Base-by-base conservation (phyloP, 192 early-diverging fungal genomes). In the Coemansia sp. region DNA sequence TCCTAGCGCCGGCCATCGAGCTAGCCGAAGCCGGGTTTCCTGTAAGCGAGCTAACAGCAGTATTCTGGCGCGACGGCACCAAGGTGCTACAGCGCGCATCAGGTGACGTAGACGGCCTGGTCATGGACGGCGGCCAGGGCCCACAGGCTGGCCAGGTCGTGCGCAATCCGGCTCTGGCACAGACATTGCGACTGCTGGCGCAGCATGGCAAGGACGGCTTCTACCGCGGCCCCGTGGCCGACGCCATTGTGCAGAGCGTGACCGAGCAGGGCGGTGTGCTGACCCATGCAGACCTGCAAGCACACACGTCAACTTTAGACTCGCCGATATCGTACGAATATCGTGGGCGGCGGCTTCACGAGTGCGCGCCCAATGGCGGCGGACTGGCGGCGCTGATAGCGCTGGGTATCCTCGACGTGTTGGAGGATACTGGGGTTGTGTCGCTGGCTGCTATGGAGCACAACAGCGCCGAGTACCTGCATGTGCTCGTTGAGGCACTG, bases 301-400 rank as follows among this genome's bases (percentile, higher is more conserved):
- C 38, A 3, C 90, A 92, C 49, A 45, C 41, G 4, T 74, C 76
- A 12, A 64, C 81, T 21, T 52, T 62, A 6, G 75, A 78, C 6
- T 70, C 70, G 39, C 87, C 90, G 0, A 81, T 86, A 39, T 84
- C 79, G 5, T 75, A 83, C 26, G 78, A 79, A 22, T 92, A 86
- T 58, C 67, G 79, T 21, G 80, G 70, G 10, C 38, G 78, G 32
- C 77, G 64, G 2, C 67, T 92, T 5, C 71, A 82, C 60, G 88
- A 92, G 65, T 84, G 83, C 46, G 81, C 86, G 28, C 90, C 90
- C 3, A 91, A 91, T 49, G 85, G 85, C 20, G 83, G 86, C 52
- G 88, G 86, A 7, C 74, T 91, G 26, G 80, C 80, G 5, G 85
- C 88, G 6, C 67, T 90, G 21, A 72, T 89, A 39, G 86, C 87